Evolutionary conservation across 1,284 basidiomycete species (phyloP).

Genomic region (Puccinia horiana): DNA sequence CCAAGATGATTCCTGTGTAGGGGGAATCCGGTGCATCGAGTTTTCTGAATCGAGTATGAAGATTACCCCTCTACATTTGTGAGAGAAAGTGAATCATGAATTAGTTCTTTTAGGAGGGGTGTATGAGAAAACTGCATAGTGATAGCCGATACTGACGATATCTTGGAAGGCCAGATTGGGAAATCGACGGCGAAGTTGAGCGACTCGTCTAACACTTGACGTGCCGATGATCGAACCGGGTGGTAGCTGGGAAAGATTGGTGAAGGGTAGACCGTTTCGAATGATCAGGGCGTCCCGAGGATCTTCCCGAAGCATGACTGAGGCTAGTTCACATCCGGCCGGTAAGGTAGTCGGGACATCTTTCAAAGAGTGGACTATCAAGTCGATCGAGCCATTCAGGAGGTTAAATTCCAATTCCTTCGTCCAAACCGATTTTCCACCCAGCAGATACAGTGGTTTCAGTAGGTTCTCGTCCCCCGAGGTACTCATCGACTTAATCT

Average conservation of each 20-base stretch:
- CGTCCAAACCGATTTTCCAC: conserved; percentile 83
- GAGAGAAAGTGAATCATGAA: not conserved
- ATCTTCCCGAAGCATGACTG: conserved; percentile 83
- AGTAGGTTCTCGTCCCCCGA: conserved; percentile 87
- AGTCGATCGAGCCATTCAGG: conserved; percentile 73
- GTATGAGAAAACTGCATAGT: not conserved
- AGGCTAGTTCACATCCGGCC: conserved; percentile 79
- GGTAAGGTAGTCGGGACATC: conserved; percentile 89
- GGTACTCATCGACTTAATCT: conserved; percentile 81
- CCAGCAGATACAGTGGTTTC: conserved; percentile 64
- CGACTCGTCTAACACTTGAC: conserved; percentile 86
- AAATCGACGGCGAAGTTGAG: conserved; percentile 80
- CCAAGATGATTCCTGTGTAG: conserved; percentile 87
- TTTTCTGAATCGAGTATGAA: conserved; percentile 78
- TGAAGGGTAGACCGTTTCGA: conserved; percentile 74
- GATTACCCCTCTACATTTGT: conserved; percentile 60
- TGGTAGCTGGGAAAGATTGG: conserved; percentile 78
- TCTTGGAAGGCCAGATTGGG: conserved; percentile 82
- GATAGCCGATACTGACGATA: conserved; percentile 68
- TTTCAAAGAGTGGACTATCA: conserved; percentile 91
- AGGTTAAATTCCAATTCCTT: conserved; percentile 88
- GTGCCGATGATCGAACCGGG: conserved; percentile 89
- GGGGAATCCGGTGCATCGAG: conserved; percentile 82
- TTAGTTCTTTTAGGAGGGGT: not conserved
- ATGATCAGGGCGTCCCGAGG: conserved; percentile 87